Evolutionary conservation across 2,329 filamentous ascomycete genomes (phyloP).

Genomic region (Colletotrichum magnum): DNA sequence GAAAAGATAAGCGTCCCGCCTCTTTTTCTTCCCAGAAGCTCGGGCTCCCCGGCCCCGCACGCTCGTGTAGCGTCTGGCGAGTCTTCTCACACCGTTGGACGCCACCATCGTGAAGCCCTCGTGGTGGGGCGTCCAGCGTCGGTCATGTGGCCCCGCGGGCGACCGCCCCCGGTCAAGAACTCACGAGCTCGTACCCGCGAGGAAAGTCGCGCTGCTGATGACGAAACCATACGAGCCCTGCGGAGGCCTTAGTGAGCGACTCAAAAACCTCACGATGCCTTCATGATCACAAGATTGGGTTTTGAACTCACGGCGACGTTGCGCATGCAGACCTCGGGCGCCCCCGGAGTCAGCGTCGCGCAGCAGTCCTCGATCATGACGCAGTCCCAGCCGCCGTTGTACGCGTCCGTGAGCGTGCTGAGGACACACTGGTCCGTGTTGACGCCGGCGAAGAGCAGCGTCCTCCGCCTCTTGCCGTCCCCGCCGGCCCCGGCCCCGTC

Average conservation of each 20-base stretch:
- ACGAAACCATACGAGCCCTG: conserved; percentile 39
- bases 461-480: conserved; percentile 56
- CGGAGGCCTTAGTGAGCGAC: conserved; percentile 3
- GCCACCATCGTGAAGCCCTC: not conserved
- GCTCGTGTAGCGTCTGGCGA: not conserved
- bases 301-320: conserved; percentile 34
- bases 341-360: conserved; percentile 30
- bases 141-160: not conserved
- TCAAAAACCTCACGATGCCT: not conserved
- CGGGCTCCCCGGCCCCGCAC: not conserved
- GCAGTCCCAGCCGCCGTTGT: conserved; percentile 60
- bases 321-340: conserved; percentile 32
- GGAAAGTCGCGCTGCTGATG: conserved; percentile 22
- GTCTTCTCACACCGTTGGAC: not conserved
- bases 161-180: not conserved
- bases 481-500: not conserved
- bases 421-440: conserved; percentile 75
- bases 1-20: conserved; percentile 6
- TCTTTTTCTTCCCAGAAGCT: not conserved
- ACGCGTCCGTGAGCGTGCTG: conserved; percentile 69
- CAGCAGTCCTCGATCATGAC: conserved; percentile 37
- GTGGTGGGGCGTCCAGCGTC: not conserved
- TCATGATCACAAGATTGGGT: not conserved
- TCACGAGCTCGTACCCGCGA: conserved; percentile 28
- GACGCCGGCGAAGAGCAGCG: conserved; percentile 70